Conservation (phyloP, 257 asterid species). For the Perilla frutescens region DNA sequence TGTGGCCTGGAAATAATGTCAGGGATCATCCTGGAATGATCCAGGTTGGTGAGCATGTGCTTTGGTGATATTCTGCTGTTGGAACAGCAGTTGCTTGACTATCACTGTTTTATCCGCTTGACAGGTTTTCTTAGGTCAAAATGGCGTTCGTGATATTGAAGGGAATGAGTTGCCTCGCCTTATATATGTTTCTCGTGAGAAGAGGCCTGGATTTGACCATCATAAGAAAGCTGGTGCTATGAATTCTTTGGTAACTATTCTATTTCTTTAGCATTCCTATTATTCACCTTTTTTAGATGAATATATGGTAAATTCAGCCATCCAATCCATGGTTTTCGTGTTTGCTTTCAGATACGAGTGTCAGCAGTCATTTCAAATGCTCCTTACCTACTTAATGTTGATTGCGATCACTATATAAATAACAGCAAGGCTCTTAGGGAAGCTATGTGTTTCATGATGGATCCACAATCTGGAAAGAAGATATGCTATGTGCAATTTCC, state of each 20-base stretch:
- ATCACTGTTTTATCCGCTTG: conserved; percentile 14
- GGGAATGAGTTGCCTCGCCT: conserved; percentile 94
- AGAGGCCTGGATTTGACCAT: conserved; percentile 94
- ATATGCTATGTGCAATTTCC: conserved; percentile 98
- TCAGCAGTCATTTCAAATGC: conserved; percentile 98
- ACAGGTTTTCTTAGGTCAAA: conserved; percentile 92
- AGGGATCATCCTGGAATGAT: conserved; percentile 99
- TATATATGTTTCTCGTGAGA: conserved; percentile 95
- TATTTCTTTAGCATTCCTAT: background rate
- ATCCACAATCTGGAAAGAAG: conserved; percentile 95
- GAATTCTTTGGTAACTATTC: conserved; percentile 81
- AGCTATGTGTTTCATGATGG: conserved; percentile 99
- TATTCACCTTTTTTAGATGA: background rate
- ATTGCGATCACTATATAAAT: conserved; percentile 97
- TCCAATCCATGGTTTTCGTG: conserved; percentile 4
- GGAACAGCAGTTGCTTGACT: background rate
- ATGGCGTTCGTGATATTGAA: conserved; percentile 83
- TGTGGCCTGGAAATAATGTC: conserved; percentile 96
- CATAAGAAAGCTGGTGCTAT: conserved; percentile 99
- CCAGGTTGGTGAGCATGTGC: conserved; percentile 56
- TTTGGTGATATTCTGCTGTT: background rate
- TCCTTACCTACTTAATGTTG: conserved; percentile 91
- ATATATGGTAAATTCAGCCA: background rate
- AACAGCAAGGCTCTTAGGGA: conserved; percentile 97
- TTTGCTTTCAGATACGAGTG: conserved; percentile 69